Percentiles rank a stretch among this genome's conserved stretches.
These are phyloP conservation scores for Gaultheria prostrata DNA, from an alignment of 148 eudicot genomes.

Conservation along the genomic window DNA sequence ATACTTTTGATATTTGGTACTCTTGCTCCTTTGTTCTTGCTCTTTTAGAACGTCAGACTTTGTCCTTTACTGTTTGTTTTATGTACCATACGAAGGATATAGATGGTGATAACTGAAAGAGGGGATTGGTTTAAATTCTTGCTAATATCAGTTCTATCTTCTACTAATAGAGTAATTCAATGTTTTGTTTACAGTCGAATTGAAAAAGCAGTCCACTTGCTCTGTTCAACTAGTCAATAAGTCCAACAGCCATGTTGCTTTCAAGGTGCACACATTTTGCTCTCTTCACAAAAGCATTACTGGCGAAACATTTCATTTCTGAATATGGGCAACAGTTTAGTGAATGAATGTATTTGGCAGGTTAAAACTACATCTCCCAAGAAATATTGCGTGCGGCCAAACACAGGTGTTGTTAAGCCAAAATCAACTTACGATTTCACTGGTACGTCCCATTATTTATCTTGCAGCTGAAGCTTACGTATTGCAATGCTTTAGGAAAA, in stretches of 20 bases:
- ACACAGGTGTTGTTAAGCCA: conserved; percentile 70
- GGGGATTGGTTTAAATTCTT: neutral
- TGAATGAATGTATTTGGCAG: conserved; percentile 34
- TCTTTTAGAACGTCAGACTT: neutral
- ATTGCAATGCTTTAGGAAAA: neutral
- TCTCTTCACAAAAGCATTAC: conserved; percentile 6
- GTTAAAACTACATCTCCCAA: conserved; percentile 93
- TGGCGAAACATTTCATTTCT: neutral
- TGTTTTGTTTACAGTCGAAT: conserved; percentile 50
- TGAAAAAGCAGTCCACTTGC: conserved; percentile 73
- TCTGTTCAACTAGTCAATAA: conserved; percentile 59
- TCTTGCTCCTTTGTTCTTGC: neutral
- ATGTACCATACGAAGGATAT: neutral
- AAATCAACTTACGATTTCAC: conserved; percentile 59
- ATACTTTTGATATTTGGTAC: neutral
- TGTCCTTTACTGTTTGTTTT: neutral
- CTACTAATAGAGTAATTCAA: neutral
- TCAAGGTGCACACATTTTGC: conserved; percentile 52
- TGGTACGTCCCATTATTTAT: conserved; percentile 42
- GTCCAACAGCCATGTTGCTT: conserved; percentile 71
- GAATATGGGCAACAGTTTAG: neutral
- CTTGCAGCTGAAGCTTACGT: neutral
- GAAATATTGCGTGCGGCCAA: conserved; percentile 88
- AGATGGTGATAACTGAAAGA: neutral
- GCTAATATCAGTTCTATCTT: neutral